These are phyloP conservation scores for Ascobolus immersus DNA, from an alignment of 495 filamentous ascomycete species.

Conservation along the genomic window DNA sequence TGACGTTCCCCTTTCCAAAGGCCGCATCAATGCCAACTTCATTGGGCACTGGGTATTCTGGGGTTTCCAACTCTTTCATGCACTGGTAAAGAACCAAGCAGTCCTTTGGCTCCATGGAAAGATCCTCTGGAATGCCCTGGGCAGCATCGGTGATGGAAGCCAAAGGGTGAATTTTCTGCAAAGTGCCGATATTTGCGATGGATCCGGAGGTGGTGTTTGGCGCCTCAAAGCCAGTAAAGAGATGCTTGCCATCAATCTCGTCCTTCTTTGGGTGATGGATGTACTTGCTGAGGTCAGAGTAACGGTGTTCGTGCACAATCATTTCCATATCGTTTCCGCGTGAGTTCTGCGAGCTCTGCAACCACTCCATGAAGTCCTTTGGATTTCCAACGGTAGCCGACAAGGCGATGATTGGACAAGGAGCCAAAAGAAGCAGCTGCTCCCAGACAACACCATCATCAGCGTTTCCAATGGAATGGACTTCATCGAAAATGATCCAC, in stretches of 20 bases:
- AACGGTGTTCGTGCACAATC: constrained; percentile 38
- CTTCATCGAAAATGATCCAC: constrained; percentile 60
- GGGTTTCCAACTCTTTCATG: constrained; percentile 29
- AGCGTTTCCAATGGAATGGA: constrained; percentile 55
- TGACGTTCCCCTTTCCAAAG: constrained; percentile 18
- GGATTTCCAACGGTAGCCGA: constrained; percentile 64
- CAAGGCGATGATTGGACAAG: constrained; percentile 55
- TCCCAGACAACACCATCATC: constrained; percentile 65
- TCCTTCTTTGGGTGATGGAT: constrained; percentile 24
- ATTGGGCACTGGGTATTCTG: constrained; percentile 20
- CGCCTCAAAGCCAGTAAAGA: background rate
- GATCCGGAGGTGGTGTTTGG: background rate
- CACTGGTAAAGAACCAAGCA: constrained; percentile 35
- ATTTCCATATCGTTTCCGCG: constrained; percentile 33
- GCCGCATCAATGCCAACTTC: constrained; percentile 23
- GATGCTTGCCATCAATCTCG: background rate
- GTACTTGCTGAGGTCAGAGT: constrained; percentile 51
- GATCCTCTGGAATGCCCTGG: constrained; percentile 34
- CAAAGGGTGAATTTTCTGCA: constrained; percentile 33
- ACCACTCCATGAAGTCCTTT: constrained; percentile 40
- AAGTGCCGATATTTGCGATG: background rate
- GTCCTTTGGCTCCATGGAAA: constrained; percentile 43
- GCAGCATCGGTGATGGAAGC: constrained; percentile 32
- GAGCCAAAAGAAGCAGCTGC: constrained; percentile 44
- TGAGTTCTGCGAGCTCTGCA: constrained; percentile 28